These are phyloP conservation scores for Fusarium heterosporum DNA, from an alignment of 2,329 filamentous ascomycete species.

Conservation along the genomic window DNA sequence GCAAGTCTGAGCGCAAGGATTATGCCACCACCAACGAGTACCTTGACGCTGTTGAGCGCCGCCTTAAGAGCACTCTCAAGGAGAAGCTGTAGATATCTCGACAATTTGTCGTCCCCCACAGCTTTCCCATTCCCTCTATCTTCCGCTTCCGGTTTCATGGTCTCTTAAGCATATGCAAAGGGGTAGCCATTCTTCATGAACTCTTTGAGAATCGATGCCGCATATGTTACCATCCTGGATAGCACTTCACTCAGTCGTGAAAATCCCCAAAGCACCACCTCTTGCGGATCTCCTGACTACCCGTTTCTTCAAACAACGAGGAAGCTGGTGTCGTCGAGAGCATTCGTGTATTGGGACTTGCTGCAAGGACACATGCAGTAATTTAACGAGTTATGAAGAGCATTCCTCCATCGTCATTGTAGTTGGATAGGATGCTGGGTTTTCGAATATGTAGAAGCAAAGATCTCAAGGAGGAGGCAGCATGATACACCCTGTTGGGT, in stretches of 20 bases:
- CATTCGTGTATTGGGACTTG: constrained; percentile 32
- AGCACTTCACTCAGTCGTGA: constrained; percentile 26
- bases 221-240: constrained; percentile 29
- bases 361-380: constrained; percentile 31
- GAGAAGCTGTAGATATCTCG: constrained; percentile 72
- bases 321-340: constrained; percentile 32
- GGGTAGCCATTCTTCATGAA: constrained; percentile 32
- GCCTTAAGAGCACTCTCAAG: constrained; percentile 84
- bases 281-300: constrained; percentile 6
- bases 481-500: constrained; percentile 25
- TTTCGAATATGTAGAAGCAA: constrained; percentile 39
- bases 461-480: constrained; percentile 32
- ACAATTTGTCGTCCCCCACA: constrained; percentile 13
- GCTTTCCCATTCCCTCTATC: constrained; percentile 10
- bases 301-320: constrained; percentile 13
- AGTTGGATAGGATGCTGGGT: constrained; percentile 33
- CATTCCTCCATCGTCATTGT: constrained; percentile 37
- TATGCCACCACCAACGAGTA: constrained; percentile 96
- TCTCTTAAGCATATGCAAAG: constrained; percentile 28
- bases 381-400: constrained; percentile 40
- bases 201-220: constrained; percentile 20
- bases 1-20: constrained; percentile 83
- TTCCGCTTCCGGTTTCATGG: constrained; percentile 25
- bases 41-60: constrained; percentile 89
- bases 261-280: constrained; percentile 15